Evolutionary conservation across 164 flowering plant species (phyloP).

Genomic region (Liquidambar formosana): DNA sequence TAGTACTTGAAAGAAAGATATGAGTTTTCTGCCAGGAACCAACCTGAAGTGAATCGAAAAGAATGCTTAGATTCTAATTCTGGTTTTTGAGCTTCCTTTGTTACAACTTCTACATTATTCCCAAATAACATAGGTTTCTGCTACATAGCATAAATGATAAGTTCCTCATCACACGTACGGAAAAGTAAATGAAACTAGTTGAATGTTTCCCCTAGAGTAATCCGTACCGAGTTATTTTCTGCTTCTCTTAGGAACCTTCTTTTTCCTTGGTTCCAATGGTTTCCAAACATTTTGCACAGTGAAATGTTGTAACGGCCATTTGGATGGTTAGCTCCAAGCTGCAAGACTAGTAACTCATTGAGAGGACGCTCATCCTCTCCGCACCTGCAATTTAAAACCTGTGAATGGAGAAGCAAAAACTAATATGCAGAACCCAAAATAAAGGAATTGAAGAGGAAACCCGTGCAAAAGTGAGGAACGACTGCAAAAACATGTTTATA

Average conservation of each 20-base stretch:
- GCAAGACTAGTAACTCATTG: conserved; percentile 73
- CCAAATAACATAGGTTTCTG: conserved; percentile 27
- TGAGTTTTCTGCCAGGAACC: neutral
- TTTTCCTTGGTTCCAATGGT: conserved; percentile 52
- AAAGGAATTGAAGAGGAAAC: no score
- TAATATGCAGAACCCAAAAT: neutral
- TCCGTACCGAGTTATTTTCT: conserved; percentile 42
- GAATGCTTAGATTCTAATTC: conserved; percentile 31
- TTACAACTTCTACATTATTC: conserved; percentile 20
- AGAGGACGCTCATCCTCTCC: conserved; percentile 96
- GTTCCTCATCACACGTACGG: neutral
- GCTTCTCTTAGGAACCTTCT: conserved; percentile 29
- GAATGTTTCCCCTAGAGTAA: neutral
- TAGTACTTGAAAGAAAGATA: neutral
- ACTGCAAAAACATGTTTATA: neutral
- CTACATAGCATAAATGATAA: neutral
- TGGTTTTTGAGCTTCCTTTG: conserved; percentile 21
- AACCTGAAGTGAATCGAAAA: conserved; percentile 40
- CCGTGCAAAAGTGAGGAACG: neutral
- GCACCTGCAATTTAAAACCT: conserved; percentile 49
- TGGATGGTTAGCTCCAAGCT: conserved; percentile 64
- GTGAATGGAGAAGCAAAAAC: neutral
- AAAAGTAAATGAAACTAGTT: neutral
- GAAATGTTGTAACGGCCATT: conserved; percentile 59
- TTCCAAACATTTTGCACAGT: conserved; percentile 61